These are phyloP conservation scores for Fusarium sp. DNA, from an alignment of 2,329 filamentous ascomycete species.

Conservation along the genomic window DNA sequence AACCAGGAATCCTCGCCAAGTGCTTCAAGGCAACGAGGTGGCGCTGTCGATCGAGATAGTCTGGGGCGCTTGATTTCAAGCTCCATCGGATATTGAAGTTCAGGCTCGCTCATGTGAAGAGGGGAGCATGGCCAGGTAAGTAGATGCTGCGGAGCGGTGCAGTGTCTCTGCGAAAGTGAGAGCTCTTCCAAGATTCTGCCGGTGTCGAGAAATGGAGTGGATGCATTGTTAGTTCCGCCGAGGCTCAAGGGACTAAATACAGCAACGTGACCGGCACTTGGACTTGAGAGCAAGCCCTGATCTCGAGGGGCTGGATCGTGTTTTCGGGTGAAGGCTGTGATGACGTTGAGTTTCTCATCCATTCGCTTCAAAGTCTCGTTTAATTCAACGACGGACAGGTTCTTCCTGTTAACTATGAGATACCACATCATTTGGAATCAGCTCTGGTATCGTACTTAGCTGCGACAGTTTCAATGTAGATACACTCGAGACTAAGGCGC, in stretches of 20 bases:
- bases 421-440: too few species aligned
- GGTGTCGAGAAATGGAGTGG: background rate
- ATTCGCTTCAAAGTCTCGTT: constrained; percentile 20
- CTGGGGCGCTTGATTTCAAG: constrained; percentile 25
- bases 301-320: background rate
- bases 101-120: constrained; percentile 6
- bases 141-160: constrained; percentile 28
- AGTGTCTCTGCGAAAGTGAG: constrained; percentile 21
- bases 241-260: constrained; percentile 18
- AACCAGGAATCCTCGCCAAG: constrained; percentile 6
- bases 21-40: background rate
- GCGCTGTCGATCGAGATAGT: constrained; percentile 6
- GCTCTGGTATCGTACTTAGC: constrained; percentile 2
- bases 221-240: background rate
- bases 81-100: constrained; percentile 29
- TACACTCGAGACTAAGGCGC: constrained; percentile 20
- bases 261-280: background rate
- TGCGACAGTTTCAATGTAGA: constrained; percentile 28
- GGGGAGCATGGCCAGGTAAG: constrained; percentile 33
- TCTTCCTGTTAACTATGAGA: constrained; percentile 1
- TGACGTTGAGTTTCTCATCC: constrained; percentile 26
- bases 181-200: constrained; percentile 23
- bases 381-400: constrained; percentile 17
- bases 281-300: background rate
- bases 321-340: background rate